Base-by-base conservation (phyloP, 139 green algal species). In the Chlorokybus atmophyticus region DNA sequence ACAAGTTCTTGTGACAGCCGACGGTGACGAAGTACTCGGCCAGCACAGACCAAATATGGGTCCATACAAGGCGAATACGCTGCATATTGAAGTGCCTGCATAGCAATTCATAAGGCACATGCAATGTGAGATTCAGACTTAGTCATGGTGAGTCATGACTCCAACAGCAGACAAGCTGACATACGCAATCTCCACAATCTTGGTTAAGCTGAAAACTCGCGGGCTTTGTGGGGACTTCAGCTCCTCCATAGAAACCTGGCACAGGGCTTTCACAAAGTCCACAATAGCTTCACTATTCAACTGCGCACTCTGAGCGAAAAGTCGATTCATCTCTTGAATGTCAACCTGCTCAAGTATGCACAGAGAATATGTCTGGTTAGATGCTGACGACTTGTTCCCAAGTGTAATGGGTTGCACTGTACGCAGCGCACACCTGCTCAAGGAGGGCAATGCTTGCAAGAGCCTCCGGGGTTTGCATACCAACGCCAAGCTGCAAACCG, bases 81-180 rank as follows among this genome's bases (percentile, higher is more conserved):
- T 44, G 79, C 87, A 99, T 96, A 79, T 99, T 99, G 82, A 90
- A 94, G 65, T 95, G 86, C 44, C 62, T 70, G 62, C 2, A n/a
- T n/a, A n/a, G n/a, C n/a, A n/a, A n/a, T n/a, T n/a, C n/a, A n/a
- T n/a, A n/a, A n/a, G n/a, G n/a, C n/a, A n/a, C n/a, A n/a, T n/a
- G n/a, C n/a, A n/a, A n/a, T n/a, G n/a, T n/a, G n/a, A n/a, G n/a
- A n/a, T n/a, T n/a, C n/a, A n/a, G n/a, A n/a, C n/a, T n/a, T n/a
- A n/a, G n/a, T n/a, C n/a, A n/a, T n/a, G n/a, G n/a, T n/a, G n/a
- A n/a, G n/a, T n/a, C n/a, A n/a, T n/a, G n/a, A n/a, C n/a, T n/a
- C n/a, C n/a, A n/a, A n/a, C n/a, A n/a, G n/a, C n/a, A n/a, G n/a
- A 17, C 10, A 17, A 44, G 17, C 14, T 14, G 14, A 14, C 62